A percentile compares a stretch with the other conserved stretches of the same genome.
Conservation (phyloP, 306 rosid species). For the Dryas alaskensis region DNA sequence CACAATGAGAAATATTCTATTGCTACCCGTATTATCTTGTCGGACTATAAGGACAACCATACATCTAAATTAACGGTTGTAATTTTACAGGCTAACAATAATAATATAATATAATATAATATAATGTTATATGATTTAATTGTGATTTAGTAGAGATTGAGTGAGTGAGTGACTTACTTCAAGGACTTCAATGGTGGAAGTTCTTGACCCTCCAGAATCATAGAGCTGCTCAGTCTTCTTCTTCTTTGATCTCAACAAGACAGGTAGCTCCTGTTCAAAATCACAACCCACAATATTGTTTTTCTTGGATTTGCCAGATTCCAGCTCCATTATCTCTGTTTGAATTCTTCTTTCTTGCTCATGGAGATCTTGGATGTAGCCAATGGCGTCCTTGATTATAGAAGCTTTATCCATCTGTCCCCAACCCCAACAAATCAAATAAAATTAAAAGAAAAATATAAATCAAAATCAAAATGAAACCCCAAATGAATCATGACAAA, state of each 20-base stretch:
- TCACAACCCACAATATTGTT: constrained; percentile 23
- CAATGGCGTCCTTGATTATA: constrained; percentile 86
- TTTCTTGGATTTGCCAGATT: constrained; percentile 53
- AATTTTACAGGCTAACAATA: too few species aligned
- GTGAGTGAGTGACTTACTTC: constrained; percentile 45
- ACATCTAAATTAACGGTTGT: too few species aligned
- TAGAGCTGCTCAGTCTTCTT: constrained; percentile 49
- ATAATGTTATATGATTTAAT: too few species aligned
- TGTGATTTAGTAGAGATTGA: background rate
- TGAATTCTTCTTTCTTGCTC: constrained; percentile 70
- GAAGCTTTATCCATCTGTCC: constrained; percentile 97
- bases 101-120: too few species aligned
- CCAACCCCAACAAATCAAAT: constrained; percentile 7
- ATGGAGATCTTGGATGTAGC: constrained; percentile 68
- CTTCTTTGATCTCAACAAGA: constrained; percentile 71
- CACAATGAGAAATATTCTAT: too few species aligned
- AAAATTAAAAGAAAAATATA: background rate
- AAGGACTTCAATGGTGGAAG: constrained; percentile 62
- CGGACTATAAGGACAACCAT: too few species aligned
- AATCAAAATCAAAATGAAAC: background rate
- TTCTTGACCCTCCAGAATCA: constrained; percentile 46
- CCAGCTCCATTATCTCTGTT: constrained; percentile 74
- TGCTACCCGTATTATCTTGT: too few species aligned
- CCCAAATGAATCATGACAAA: background rate
- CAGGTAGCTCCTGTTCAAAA: constrained; percentile 51